Percentiles rank a stretch among this genome's conserved stretches.
phyloP scores from a whole-genome alignment of 2,329 filamentous ascomycete genomes.

The Colletotrichum cordylinicola region DNA sequence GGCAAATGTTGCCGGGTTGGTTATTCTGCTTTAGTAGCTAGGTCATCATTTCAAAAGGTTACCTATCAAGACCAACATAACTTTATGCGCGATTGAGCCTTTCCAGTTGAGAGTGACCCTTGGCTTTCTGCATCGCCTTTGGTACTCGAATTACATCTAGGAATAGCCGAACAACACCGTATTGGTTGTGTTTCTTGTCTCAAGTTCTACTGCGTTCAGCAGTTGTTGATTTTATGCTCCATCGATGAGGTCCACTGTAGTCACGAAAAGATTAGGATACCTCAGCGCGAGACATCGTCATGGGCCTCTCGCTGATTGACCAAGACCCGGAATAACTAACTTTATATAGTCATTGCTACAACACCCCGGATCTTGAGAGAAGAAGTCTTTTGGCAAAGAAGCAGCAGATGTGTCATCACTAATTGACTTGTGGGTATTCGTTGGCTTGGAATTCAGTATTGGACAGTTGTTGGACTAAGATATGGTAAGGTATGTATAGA shows the following conservation, averaged over 20 bases:
- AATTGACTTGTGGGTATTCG: neutral
- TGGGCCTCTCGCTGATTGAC: too few relatives aligned
- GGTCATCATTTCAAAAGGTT: too few relatives aligned
- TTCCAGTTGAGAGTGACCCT: too few relatives aligned
- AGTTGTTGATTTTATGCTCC: neutral
- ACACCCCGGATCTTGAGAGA: neutral
- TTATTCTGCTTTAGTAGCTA: too few relatives aligned
- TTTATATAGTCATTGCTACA: too few relatives aligned
- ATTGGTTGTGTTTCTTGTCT: neutral
- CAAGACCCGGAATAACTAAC: too few relatives aligned
- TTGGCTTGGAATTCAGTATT: neutral
- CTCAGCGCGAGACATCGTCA: too few relatives aligned
- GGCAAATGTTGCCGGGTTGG: too few relatives aligned
- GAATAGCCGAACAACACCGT: neutral
- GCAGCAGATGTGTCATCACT: too few relatives aligned
- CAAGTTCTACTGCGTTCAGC: neutral
- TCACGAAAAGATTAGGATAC: too few relatives aligned
- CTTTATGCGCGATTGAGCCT: neutral
- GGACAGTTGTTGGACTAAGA: neutral
- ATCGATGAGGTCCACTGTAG: neutral
- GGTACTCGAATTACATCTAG: neutral
- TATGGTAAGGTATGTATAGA: neutral
- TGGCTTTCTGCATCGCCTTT: too few relatives aligned
- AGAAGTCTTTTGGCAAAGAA: too few relatives aligned
- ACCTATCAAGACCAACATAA: neutral